Percentiles rank a stretch among this genome's conserved stretches.
These are phyloP conservation scores for Komagataella populi DNA, from an alignment of 805 yeast genomes.

Conservation along the genomic window DNA sequence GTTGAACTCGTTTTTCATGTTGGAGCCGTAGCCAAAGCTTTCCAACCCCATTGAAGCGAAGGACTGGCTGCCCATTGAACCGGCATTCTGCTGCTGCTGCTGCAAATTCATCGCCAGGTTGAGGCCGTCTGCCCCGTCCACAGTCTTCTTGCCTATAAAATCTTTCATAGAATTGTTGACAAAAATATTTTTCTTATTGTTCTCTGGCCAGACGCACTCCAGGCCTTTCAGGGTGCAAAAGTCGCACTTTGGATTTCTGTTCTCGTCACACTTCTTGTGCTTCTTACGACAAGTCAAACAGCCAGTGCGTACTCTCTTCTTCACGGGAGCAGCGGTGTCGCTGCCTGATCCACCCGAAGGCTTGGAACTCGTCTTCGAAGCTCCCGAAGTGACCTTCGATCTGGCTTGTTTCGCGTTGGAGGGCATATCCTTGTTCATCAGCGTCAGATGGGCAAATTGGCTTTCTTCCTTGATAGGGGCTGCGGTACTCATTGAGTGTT, in stretches of 20 bases:
- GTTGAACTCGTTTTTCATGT: background rate
- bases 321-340: constrained; percentile 13
- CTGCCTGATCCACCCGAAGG: background rate
- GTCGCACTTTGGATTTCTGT: constrained; percentile 32
- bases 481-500: background rate
- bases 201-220: constrained; percentile 23
- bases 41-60: background rate
- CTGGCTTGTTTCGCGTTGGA: background rate
- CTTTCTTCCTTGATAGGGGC: background rate
- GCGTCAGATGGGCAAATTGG: background rate
- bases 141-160: constrained; percentile 6
- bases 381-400: background rate
- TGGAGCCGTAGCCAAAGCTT: background rate
- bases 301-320: constrained; percentile 22
- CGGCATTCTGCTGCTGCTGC: background rate
- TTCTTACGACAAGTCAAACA: constrained; percentile 38
- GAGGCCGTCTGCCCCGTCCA: background rate
- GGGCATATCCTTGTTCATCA: background rate
- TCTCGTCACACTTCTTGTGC: constrained; percentile 40
- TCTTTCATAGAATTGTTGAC: constrained; percentile 15
- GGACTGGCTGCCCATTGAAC: background rate
- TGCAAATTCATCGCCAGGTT: background rate
- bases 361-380: background rate
- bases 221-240: constrained; percentile 24
- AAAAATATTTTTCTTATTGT: constrained; percentile 13